phyloP scores from a whole-genome alignment of 139 green algal species.

The Marvania coccoides region DNA sequence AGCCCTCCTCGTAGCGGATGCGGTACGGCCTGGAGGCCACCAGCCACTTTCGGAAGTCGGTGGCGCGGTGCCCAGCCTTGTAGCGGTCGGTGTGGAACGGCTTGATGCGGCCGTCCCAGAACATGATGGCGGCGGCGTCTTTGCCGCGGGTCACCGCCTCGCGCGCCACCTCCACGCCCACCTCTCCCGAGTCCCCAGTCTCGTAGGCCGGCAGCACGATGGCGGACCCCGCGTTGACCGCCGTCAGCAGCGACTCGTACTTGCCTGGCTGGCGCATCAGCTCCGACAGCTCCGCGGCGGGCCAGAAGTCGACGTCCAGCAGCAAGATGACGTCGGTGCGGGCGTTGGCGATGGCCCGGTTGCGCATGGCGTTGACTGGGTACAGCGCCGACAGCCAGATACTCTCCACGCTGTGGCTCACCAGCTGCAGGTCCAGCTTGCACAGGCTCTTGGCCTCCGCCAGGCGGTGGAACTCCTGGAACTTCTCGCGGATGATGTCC shows the following conservation, averaged over 20 bases:
- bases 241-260: conserved; percentile 16
- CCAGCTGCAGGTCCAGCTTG: conserved; percentile 37
- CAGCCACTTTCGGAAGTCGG: conserved; percentile 35
- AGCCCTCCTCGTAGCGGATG: conserved; percentile 35
- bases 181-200: conserved; percentile 23
- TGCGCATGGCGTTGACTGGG: conserved; percentile 38
- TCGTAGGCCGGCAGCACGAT: conserved; percentile 38
- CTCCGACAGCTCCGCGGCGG: conserved; percentile 25
- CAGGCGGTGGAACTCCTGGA: conserved; percentile 33
- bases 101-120: conserved; percentile 33
- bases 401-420: conserved; percentile 28
- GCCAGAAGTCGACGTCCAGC: conserved; percentile 41
- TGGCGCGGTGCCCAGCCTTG: conserved; percentile 27
- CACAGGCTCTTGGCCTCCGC: conserved; percentile 30
- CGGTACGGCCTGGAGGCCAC: conserved; percentile 17
- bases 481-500: conserved; percentile 4
- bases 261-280: conserved; percentile 25
- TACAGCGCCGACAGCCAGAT: conserved; percentile 36
- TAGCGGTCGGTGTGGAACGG: conserved; percentile 39
- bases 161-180: conserved; percentile 34
- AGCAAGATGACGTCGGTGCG: conserved; percentile 33
- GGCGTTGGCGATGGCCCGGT: conserved; percentile 30
- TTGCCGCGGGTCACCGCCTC: conserved; percentile 26
- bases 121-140: conserved; percentile 25
- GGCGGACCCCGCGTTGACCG: conserved; percentile 4